These are phyloP conservation scores for Medicago lupulina DNA, from an alignment of 306 rosid species.

Conservation along the genomic window DNA sequence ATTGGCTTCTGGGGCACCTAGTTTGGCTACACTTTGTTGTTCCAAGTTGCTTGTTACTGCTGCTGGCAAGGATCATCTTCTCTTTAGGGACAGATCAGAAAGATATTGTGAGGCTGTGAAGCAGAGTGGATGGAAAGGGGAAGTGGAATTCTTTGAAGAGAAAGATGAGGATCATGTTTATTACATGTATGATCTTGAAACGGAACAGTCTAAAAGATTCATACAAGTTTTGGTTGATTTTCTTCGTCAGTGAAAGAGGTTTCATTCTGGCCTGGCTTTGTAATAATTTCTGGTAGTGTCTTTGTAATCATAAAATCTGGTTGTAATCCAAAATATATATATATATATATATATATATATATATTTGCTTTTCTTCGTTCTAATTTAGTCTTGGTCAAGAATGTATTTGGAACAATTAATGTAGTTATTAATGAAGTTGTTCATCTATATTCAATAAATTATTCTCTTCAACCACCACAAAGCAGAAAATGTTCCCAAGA, in stretches of 20 bases:
- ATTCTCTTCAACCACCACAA: not conserved
- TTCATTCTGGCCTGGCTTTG: not conserved
- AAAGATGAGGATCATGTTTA: conserved; percentile 42
- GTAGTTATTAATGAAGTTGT: too few species aligned
- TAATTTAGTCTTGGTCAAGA: too few species aligned
- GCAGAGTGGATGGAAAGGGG: conserved; percentile 50
- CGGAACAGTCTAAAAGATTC: conserved; percentile 17
- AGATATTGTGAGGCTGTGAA: conserved; percentile 39
- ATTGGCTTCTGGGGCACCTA: conserved; percentile 39
- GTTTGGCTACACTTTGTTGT: conserved; percentile 49
- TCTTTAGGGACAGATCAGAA: conserved; percentile 38
- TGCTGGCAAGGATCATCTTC: conserved; percentile 41
- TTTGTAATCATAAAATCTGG: not conserved
- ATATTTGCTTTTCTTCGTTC: too few species aligned
- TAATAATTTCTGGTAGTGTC: not conserved
- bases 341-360: too few species aligned
- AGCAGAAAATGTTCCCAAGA: not conserved
- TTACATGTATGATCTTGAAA: not conserved
- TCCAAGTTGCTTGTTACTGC: conserved; percentile 44
- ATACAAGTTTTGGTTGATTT: conserved; percentile 17
- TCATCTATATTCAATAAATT: too few species aligned
- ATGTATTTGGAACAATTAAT: too few species aligned
- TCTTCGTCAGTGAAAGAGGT: conserved; percentile 4
- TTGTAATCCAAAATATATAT: too few species aligned
- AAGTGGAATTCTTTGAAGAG: conserved; percentile 42